A percentile compares a stretch with the other conserved stretches of the same genome.
Conservation (phyloP, 805 yeast species). For the Saturnispora sekii region DNA sequence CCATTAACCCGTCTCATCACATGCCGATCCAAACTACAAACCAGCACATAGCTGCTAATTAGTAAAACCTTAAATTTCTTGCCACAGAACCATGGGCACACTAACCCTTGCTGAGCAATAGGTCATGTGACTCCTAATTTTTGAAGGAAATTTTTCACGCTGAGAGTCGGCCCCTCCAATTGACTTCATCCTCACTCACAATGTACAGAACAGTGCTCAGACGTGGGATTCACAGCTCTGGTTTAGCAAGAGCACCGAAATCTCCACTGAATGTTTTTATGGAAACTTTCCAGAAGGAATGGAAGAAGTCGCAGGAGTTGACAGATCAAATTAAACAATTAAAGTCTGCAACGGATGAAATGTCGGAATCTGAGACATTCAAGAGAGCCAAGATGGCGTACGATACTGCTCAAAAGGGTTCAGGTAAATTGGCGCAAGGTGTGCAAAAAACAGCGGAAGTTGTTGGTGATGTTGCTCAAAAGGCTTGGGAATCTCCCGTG, state of each 20-base stretch:
- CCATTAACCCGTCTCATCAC: too few species aligned
- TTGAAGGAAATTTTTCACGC: too few species aligned
- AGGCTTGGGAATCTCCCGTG: slow-evolving; percentile 94
- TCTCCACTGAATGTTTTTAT: slow-evolving; percentile 89
- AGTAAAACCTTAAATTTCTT: too few species aligned
- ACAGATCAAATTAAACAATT: slow-evolving; percentile 90
- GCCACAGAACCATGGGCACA: too few species aligned
- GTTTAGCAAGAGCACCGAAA: slow-evolving; percentile 24
- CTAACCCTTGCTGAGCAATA: too few species aligned
- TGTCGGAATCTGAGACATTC: slow-evolving; percentile 91
- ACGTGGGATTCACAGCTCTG: background rate
- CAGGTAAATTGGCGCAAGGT: slow-evolving; percentile 55
- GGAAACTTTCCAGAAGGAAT: slow-evolving; percentile 84
- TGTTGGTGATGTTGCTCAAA: slow-evolving; percentile 79
- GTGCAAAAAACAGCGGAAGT: slow-evolving; percentile 87
- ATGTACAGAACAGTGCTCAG: too few species aligned
- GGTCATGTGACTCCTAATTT: too few species aligned
- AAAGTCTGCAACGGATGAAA: slow-evolving; percentile 90
- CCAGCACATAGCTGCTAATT: too few species aligned
- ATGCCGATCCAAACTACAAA: too few species aligned
- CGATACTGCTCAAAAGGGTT: slow-evolving; percentile 66
- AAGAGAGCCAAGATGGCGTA: slow-evolving; percentile 89
- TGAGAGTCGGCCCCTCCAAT: too few species aligned
- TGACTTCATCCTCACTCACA: too few species aligned
- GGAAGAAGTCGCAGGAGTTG: slow-evolving; percentile 82